Evolutionary conservation across 1,139 yeast genomes (phyloP).

Genomic region (Debaryomyces subglobosus): DNA sequence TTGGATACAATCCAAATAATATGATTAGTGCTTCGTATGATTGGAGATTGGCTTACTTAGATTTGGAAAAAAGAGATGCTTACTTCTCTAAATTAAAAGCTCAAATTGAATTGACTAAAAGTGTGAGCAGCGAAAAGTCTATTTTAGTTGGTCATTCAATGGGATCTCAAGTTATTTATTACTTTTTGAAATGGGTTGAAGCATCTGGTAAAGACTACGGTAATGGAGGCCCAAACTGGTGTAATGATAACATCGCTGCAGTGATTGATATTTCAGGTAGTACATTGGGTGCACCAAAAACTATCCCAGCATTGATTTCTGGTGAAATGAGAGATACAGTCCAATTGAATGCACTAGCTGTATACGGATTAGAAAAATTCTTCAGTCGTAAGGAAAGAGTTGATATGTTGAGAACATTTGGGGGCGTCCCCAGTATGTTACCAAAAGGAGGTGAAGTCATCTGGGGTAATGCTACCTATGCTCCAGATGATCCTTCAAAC

Average conservation of each 20-base stretch:
- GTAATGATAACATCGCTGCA: constrained; percentile 77
- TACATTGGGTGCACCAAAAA: constrained; percentile 89
- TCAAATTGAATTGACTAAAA: constrained; percentile 61
- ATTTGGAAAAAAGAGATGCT: constrained; percentile 82
- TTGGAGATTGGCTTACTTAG: constrained; percentile 91
- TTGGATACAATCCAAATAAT: constrained; percentile 89
- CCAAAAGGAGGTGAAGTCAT: constrained; percentile 92
- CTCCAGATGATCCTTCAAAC: constrained; percentile 64
- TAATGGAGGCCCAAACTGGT: constrained; percentile 88
- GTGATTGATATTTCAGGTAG: constrained; percentile 88
- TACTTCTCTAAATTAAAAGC: constrained; percentile 77
- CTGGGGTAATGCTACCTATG: constrained; percentile 72
- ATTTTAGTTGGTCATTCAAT: constrained; percentile 91
- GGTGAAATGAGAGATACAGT: constrained; percentile 99
- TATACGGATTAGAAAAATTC: constrained; percentile 91
- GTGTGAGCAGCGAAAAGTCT: constrained; percentile 65
- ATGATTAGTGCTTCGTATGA: constrained; percentile 94
- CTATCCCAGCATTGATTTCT: constrained; percentile 84
- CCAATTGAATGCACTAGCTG: constrained; percentile 88
- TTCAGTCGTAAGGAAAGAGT: constrained; percentile 88
- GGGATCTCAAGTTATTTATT: constrained; percentile 90
- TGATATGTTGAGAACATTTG: constrained; percentile 83
- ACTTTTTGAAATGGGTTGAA: constrained; percentile 95
- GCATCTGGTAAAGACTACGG: constrained; percentile 80
- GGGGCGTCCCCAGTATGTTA: constrained; percentile 92